These are phyloP conservation scores for Paracoccidioides lutzii DNA, from an alignment of 2,329 filamentous ascomycete genomes.

Conservation along the genomic window DNA sequence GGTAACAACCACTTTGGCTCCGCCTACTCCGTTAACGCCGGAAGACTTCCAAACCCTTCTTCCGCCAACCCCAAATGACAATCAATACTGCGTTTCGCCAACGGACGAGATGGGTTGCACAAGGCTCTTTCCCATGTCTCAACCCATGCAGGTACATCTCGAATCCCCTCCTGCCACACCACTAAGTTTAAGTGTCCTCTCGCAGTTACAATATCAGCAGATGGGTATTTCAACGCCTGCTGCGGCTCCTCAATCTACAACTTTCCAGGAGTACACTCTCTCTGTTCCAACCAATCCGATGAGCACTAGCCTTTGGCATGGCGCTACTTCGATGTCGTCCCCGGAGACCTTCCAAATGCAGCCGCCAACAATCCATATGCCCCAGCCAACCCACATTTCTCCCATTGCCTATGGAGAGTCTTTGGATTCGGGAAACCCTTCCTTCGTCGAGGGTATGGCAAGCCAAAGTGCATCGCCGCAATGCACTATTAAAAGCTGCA, in stretches of 20 bases:
- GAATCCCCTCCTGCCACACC: constrained; percentile 35
- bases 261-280: constrained; percentile 29
- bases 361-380: constrained; percentile 20
- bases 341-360: constrained; percentile 26
- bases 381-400: constrained; percentile 24
- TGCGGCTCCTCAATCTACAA: constrained; percentile 31
- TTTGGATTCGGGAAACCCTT: constrained; percentile 18
- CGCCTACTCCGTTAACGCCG: constrained; percentile 32
- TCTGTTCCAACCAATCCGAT: constrained; percentile 26
- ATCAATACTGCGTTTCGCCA: constrained; percentile 26
- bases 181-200: constrained; percentile 25
- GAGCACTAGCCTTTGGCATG: constrained; percentile 31
- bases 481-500: constrained; percentile 21
- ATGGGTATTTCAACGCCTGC: constrained; percentile 28
- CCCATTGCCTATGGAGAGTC: constrained; percentile 27
- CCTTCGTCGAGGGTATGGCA: constrained; percentile 15
- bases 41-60: constrained; percentile 31
- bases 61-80: constrained; percentile 27
- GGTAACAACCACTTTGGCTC: constrained; percentile 26
- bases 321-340: constrained; percentile 27
- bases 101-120: constrained; percentile 15
- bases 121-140: constrained; percentile 26
- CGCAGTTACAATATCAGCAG: constrained; percentile 26
- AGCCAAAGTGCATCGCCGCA: constrained; percentile 20
- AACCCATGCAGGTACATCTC: constrained; percentile 30